Evolutionary conservation across 805 yeast species (phyloP), one percentile per base, ranked within the genome.

Genomic region (Yarrowia sp.): DNA sequence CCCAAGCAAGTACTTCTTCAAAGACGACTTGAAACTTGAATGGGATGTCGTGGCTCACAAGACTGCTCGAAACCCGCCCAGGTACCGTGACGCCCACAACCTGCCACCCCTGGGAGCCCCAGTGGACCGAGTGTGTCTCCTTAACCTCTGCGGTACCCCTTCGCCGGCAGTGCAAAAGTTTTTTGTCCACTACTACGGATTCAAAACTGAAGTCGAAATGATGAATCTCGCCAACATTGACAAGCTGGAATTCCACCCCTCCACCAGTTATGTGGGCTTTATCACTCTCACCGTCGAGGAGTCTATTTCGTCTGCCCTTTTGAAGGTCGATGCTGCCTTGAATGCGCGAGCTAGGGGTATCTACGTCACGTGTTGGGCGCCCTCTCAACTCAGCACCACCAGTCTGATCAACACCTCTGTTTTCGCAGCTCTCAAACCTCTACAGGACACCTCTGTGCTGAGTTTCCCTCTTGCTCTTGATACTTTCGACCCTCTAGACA

Each of bases 1-100:
- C 0, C 64, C 64, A 2, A 58, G 64, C 64, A 58, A 58, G 50
- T 58, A 58, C 64, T 58, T 58, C 50, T 58, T 58, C 50, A 58
- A 58, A 42, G 64, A 58, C 50, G 64, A 58, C 50, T 40, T 33
- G 13, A 58, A 58, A 14, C 50, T 58, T 4, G 64, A 58, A 58
- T 58, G 64, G 64, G 64, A 58, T 33, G 30, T 43, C 12, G 64
- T 58, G n/a, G 20, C 42, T 4, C 64, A 17, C 19, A 58, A 58
- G 33, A 10, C 30, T 2, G 33, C 43, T 13, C 39, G 64, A 24
- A 42, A 40, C 14, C 40, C 50, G 2, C 64, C 49, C 8, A 14
- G 50, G 19, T 55, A 55, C 46, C 33, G 61, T 9, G 61, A 30
- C 50, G 36, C 19, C 15, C 64, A 30, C 50, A 42, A 42, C 30